These are phyloP conservation scores for Mariannaea sp. DNA, from an alignment of 2,329 filamentous ascomycete species.

Conservation along the genomic window DNA sequence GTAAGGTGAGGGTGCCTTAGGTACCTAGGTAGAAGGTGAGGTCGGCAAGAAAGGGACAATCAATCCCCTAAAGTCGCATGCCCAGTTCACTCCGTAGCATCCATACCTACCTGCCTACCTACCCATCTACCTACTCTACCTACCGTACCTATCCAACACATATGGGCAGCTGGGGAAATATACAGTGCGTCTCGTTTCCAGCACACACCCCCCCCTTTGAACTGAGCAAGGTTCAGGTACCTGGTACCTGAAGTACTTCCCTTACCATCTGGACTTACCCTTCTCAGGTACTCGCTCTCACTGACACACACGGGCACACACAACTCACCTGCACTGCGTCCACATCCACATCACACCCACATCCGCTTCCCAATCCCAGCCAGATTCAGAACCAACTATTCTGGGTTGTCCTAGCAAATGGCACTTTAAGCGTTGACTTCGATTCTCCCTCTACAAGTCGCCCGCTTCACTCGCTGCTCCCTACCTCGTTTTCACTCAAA, in stretches of 20 bases:
- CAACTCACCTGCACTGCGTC: conserved; percentile 34
- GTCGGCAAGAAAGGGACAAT: background rate
- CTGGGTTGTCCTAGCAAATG: conserved; percentile 26
- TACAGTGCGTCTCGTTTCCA: background rate
- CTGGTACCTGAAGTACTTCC: too few species aligned
- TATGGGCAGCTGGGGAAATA: background rate
- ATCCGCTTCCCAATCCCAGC: conserved; percentile 26
- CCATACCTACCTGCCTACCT: too few species aligned
- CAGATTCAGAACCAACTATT: conserved; percentile 34
- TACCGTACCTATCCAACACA: background rate
- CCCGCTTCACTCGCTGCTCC: conserved; percentile 20
- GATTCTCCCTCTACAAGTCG: conserved; percentile 19
- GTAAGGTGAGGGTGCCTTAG: too few species aligned
- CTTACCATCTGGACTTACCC: too few species aligned
- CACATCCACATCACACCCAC: conserved; percentile 23
- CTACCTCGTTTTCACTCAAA: background rate
- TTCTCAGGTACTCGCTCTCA: background rate
- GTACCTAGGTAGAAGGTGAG: too few species aligned
- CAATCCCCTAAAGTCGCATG: background rate
- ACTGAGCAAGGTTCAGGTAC: too few species aligned
- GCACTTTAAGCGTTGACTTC: conserved; percentile 29
- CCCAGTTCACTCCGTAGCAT: background rate
- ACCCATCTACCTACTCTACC: too few species aligned
- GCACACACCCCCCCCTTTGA: background rate
- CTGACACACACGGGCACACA: conserved; percentile 15